Evolutionary conservation across 2,329 filamentous ascomycete species (phyloP).

Genomic region (Apiospora marii): DNA sequence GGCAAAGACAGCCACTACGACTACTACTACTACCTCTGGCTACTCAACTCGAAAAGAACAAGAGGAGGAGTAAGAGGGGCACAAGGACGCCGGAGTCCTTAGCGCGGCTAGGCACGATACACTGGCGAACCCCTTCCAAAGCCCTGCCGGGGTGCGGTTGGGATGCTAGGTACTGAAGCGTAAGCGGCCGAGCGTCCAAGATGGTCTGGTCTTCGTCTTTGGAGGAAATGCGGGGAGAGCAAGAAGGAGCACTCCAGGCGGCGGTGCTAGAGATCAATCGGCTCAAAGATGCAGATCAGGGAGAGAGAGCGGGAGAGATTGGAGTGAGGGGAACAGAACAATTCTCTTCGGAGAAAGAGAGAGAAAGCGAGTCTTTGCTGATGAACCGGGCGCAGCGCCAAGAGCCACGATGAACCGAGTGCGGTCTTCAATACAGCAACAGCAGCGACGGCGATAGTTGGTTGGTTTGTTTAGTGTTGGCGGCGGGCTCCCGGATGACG

Average conservation of each 20-base stretch:
- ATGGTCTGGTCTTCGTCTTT: not conserved
- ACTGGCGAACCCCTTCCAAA: slow-evolving; percentile 1
- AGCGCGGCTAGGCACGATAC: slow-evolving; percentile 6
- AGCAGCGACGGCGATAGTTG: not conserved
- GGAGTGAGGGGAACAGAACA: not conserved
- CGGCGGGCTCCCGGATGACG: slow-evolving; percentile 10
- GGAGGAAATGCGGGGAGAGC: slow-evolving; percentile 3
- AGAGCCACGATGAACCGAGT: slow-evolving; percentile 15
- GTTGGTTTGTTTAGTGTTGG: slow-evolving; percentile 19
- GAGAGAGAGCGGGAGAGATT: not conserved
- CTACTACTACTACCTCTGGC: slow-evolving; percentile 4
- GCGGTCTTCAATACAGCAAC: not conserved
- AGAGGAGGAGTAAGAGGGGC: not conserved
- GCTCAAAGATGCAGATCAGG: not conserved
- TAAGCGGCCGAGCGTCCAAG: slow-evolving; percentile 9
- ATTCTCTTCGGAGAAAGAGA: not conserved
- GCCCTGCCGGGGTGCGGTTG: not conserved
- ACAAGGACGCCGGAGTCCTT: not conserved
- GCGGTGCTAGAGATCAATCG: not conserved
- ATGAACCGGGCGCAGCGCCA: slow-evolving; percentile 14
- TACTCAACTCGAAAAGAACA: not conserved
- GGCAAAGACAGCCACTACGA: slow-evolving; percentile 13
- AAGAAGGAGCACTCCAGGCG: slow-evolving; percentile 4
- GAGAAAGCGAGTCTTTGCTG: not conserved
- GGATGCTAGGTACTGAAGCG: not conserved